Evolutionary conservation across 73 alveolate species (phyloP).

Genomic region (Paramecium primaurelia): DNA sequence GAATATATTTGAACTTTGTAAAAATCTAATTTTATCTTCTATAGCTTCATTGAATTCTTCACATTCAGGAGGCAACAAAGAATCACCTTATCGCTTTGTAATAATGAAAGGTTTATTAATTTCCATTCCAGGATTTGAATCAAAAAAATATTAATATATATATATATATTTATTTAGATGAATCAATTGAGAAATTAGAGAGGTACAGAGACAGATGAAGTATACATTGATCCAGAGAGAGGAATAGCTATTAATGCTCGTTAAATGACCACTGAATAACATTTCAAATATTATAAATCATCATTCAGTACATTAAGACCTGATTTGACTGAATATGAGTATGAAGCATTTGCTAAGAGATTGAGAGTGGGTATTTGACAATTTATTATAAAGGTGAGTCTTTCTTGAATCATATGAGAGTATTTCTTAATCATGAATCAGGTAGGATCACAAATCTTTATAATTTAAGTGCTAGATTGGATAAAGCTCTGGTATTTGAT

Average conservation of each 20-base stretch:
- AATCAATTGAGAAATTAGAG: neutral
- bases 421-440: neutral
- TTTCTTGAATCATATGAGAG: neutral
- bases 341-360: neutral
- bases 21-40: conserved; percentile 4
- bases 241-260: neutral
- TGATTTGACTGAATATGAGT: conserved; percentile 21
- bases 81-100: neutral
- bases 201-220: neutral
- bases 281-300: neutral
- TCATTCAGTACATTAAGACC: neutral
- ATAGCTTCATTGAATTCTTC: conserved; percentile 33
- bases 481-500: neutral
- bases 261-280: neutral
- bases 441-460: neutral
- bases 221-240: conserved; percentile 34
- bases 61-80: conserved; percentile 45
- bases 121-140: neutral
- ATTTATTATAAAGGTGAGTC: neutral
- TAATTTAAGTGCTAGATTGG: neutral
- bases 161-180: neutral
- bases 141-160: neutral
- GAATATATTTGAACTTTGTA: conserved; percentile 38
- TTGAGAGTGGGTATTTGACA: neutral
- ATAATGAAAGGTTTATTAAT: neutral